Evolutionary conservation across 2,329 filamentous ascomycete genomes (phyloP), one percentile per base, ranked within the genome.

Genomic region (Xylariomycetidae sp.): DNA sequence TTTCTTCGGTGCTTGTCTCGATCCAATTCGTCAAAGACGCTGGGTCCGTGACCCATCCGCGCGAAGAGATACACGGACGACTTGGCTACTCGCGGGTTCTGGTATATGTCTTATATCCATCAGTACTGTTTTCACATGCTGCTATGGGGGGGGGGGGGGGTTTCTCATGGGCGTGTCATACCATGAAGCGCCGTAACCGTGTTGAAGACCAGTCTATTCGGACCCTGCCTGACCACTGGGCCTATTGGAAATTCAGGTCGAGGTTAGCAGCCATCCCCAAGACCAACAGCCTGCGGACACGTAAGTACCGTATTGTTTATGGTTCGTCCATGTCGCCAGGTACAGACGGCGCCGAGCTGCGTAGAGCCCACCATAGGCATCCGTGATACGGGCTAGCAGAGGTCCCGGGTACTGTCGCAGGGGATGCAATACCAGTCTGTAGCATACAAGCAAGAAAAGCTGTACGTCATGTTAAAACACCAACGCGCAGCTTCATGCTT

Each of bases 161-260:
- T n/a, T n/a, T n/a, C n/a, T n/a, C n/a, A n/a, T n/a, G n/a, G n/a
- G n/a, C n/a, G n/a, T n/a, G n/a, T n/a, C 8, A 17, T 29, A 16
- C 32, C 32, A 25, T 28, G 14, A 12, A 28, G 20, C 10, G 32
- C 32, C 17, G 15, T 4, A 4, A 34, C 32, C n/a, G 32, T 19
- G 15, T 34, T 34, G 25, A 34, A 34, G 11, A 34, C 13, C 15
- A 34, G 32, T 13, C 32, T 13, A 22, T 28, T 22, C n/a, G 23
- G 32, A 14, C 15, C 25, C 16, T 28, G 32, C 20, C 32, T 27
- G 5, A 34, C 17, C 7, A 34, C 25, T 11, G 32, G 25, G 16
- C 32, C 32, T 34, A n/a, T 19, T 2, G 15, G 17, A 25, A 15
- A 14, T n/a, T 32, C 15, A 25, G 8, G 20, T 23, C 8, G n/a